Conservation (phyloP, 768 basidiomycete genomes). For the Calocera cornea region DNA sequence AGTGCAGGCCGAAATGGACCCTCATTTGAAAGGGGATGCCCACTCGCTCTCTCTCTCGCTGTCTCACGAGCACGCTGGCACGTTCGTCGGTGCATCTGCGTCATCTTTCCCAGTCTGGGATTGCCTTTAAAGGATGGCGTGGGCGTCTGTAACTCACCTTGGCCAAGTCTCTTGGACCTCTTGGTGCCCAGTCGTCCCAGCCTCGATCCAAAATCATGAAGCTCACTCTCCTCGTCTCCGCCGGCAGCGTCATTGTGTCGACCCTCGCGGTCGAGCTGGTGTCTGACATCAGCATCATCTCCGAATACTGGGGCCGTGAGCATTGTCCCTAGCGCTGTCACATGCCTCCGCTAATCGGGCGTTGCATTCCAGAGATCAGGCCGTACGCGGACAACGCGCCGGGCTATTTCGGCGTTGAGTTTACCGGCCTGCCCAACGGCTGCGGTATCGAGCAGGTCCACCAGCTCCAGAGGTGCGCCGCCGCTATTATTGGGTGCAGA, state of each 20-base stretch:
- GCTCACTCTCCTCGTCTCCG: not conserved
- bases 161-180: no score
- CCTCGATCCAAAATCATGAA: no score
- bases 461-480: not conserved
- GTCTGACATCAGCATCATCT: conserved; percentile 1
- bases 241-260: not conserved
- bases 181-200: no score
- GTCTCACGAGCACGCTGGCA: no score
- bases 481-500: no score
- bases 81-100: no score
- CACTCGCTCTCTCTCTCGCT: no score
- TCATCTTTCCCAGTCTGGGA: no score
- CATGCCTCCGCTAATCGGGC: not conserved
- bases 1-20: no score
- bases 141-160: no score
- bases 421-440: not conserved
- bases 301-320: not conserved
- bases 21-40: no score
- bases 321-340: not conserved
- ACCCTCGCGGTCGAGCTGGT: not conserved
- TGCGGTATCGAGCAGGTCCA: conserved; percentile 6
- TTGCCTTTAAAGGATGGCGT: no score
- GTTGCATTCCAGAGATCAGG: conserved; percentile 2
- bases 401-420: not conserved
- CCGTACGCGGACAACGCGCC: not conserved